Conservation (phyloP, 805 yeast species). For the Candida awuae region DNA sequence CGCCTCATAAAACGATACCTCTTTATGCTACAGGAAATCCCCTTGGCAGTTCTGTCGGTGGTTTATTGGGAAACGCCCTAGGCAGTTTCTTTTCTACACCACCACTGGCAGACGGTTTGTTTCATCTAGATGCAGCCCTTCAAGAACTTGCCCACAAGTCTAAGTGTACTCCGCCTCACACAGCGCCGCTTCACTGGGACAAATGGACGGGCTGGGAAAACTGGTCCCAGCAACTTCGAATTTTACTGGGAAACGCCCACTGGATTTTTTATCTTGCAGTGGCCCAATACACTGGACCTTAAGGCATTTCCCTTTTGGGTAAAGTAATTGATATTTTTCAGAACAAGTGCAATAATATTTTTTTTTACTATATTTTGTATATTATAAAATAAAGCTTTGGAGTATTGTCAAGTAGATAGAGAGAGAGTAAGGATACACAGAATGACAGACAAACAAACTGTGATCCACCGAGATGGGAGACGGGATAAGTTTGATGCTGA, state of each 20-base stretch:
- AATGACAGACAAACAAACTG: too few species aligned
- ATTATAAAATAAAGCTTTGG: too few species aligned
- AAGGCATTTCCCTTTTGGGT: background rate
- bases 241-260: background rate
- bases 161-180: background rate
- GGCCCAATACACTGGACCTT: background rate
- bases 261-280: background rate
- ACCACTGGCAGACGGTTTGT: background rate
- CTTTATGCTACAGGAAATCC: background rate
- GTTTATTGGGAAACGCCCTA: background rate
- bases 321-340: background rate
- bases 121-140: background rate
- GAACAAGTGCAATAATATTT: background rate
- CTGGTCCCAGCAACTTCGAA: background rate
- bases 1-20: background rate
- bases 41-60: background rate
- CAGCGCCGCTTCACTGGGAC: background rate
- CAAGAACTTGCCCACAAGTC: background rate
- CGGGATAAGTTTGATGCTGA: conserved; percentile 9
- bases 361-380: too few species aligned
- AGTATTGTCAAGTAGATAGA: too few species aligned
- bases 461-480: background rate
- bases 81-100: background rate
- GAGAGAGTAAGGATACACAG: too few species aligned
- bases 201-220: background rate